phyloP scores from a whole-genome alignment of 345 rosid species.

The Cardamine occulta region DNA sequence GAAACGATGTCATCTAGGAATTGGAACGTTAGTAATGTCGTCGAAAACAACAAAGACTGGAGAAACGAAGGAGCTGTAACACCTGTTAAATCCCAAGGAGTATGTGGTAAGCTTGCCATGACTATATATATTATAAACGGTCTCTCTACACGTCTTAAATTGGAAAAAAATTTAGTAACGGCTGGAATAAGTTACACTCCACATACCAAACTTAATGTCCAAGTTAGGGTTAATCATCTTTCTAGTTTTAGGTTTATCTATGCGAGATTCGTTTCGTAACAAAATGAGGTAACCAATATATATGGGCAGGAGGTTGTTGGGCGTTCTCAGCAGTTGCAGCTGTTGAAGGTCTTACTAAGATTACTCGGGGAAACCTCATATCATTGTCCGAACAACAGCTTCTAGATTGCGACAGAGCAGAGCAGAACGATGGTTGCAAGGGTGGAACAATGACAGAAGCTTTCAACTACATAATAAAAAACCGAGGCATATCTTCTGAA shows the following conservation, averaged over 20 bases:
- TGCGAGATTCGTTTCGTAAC: neutral
- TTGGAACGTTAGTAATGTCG: conserved; percentile 33
- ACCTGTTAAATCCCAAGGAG: conserved; percentile 45
- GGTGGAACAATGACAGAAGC: conserved; percentile 55
- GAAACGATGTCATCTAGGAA: conserved; percentile 28
- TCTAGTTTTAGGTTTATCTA: neutral
- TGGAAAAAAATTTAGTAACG: neutral
- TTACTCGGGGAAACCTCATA: conserved; percentile 49
- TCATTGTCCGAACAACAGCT: conserved; percentile 71
- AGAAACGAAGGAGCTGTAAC: conserved; percentile 50
- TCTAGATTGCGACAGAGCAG: conserved; percentile 49
- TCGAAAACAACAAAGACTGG: conserved; percentile 46
- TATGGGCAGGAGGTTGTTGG: conserved; percentile 61
- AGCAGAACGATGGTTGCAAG: conserved; percentile 44
- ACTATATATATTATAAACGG: neutral
- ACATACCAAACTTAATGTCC: neutral
- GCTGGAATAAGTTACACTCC: neutral
- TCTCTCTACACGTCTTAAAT: neutral
- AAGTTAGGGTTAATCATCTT: neutral
- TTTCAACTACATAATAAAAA: conserved; percentile 46
- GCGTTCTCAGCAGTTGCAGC: conserved; percentile 70
- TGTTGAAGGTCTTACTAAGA: conserved; percentile 54
- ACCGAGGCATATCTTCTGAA: conserved; percentile 55
- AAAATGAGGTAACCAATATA: neutral
- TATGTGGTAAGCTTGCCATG: conserved; percentile 42